Evolutionary conservation across 2,329 filamentous ascomycete species (phyloP).

Genomic region (Neonectria magnoliae): DNA sequence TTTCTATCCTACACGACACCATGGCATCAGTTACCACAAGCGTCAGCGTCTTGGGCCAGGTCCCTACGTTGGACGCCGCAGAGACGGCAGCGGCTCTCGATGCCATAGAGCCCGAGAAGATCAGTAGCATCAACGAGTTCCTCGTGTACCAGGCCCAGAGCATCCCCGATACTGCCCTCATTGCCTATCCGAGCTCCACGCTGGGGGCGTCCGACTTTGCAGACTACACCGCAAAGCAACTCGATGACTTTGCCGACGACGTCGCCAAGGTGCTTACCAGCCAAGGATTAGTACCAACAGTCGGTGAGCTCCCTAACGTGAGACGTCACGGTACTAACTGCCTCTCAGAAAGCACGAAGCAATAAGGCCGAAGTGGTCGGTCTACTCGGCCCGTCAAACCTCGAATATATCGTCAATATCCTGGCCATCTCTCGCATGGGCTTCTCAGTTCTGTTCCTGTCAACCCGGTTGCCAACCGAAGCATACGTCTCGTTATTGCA

Average conservation of each 20-base stretch:
- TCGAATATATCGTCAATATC: conserved; percentile 63
- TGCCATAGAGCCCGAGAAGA: conserved; percentile 17
- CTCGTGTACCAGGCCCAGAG: conserved; percentile 31
- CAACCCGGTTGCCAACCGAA: conserved; percentile 30
- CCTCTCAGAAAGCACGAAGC: neutral
- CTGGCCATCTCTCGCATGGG: conserved; percentile 64
- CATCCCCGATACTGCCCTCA: conserved; percentile 36
- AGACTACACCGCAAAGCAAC: conserved; percentile 37
- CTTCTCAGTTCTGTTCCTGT: conserved; percentile 51
- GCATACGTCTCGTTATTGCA: conserved; percentile 29
- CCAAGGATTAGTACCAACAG: conserved; percentile 24
- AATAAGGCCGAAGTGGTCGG: conserved; percentile 48
- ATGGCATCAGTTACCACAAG: conserved; percentile 25
- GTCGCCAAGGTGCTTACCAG: conserved; percentile 26
- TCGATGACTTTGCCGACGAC: conserved; percentile 39
- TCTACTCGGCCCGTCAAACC: conserved; percentile 61
- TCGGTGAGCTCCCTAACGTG: neutral
- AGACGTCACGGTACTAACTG: neutral
- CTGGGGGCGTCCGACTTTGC: conserved; percentile 34
- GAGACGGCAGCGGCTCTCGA: neutral
- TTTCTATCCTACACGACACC: neutral
- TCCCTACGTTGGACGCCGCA: conserved; percentile 14
- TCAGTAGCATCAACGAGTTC: conserved; percentile 37
- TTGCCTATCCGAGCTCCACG: conserved; percentile 36
- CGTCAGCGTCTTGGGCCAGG: conserved; percentile 6